These are phyloP conservation scores for Microbotryomycetes sp. DNA, from an alignment of 1,284 basidiomycete genomes.

Conservation along the genomic window DNA sequence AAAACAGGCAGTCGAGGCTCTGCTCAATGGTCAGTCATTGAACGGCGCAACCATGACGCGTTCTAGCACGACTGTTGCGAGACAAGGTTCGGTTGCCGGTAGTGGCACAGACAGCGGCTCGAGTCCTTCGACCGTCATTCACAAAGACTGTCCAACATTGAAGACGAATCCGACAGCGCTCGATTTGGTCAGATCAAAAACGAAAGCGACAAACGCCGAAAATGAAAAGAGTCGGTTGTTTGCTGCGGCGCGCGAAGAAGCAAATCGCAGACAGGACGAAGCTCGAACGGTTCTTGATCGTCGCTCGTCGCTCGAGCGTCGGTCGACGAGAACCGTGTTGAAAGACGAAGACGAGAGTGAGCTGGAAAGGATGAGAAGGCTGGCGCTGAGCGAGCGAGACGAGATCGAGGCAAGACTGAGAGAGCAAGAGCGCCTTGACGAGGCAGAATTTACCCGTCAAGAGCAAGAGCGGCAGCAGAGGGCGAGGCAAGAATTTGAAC, in stretches of 20 bases:
- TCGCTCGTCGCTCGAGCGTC: slow-evolving; percentile 7
- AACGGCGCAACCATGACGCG: neutral
- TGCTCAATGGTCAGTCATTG: neutral
- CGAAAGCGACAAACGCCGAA: slow-evolving; percentile 10
- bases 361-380: neutral
- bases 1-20: neutral
- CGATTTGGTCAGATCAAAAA: neutral
- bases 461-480: slow-evolving; percentile 5
- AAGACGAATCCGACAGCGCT: neutral
- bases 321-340: neutral
- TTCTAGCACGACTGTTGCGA: neutral
- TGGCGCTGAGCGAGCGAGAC: slow-evolving; percentile 4
- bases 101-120: neutral
- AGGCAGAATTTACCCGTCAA: neutral
- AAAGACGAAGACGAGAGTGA: slow-evolving; percentile 8
- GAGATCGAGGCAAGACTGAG: neutral
- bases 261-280: slow-evolving; percentile 14
- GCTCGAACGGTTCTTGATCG: slow-evolving; percentile 16
- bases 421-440: neutral
- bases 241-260: slow-evolving; percentile 14
- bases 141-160: neutral
- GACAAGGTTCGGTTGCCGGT: neutral
- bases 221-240: slow-evolving; percentile 19
- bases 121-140: neutral
- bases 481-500: slow-evolving; percentile 6